Base-by-base conservation (phyloP, 257 asterid genomes). In the Eustoma russellianum region DNA sequence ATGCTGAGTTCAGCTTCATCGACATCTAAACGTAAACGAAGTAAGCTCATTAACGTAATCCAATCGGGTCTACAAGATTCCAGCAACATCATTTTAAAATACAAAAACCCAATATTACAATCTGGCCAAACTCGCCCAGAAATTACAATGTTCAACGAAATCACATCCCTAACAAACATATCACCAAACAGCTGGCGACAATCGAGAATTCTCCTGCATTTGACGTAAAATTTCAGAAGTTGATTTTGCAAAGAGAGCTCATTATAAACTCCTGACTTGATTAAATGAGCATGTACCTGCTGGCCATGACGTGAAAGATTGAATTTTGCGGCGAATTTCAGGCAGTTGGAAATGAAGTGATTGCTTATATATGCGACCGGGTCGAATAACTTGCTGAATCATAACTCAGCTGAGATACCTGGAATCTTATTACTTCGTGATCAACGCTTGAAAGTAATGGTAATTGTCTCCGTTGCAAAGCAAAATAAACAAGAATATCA, bases 11-110 rank as follows among this genome's bases (percentile, higher is more conserved):
- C 55, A 28, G 54, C 1, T 14, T 24, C 51, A 54, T 53, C 43
- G 12, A 30, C 5, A 40, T 57, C 53, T 24, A 28, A 55, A 35
- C 52, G 64, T 9, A 64, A 41, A 15, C 48, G 60, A 46, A 73
- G 58, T 71, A 68, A 53, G 15, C 66, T 69, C 16, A 49, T 18
- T 14, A 60, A 68, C 1, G 79, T 68, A 57, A 68, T 61, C 54
- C 48, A 45, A 64, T 73, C 72, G 17, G 75, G 79, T 28, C 53
- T 40, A 9, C 35, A 57, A 19, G 30, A 13, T 53, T 44, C 66
- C 65, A 43, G 46, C 69, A 73, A 11, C 74, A 73, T 64, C 53
- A 34, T 35, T 66, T 53, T 51, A 30, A 73, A 64, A 65, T 40
- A 73, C 17, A 8, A 7, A 12, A 60, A 55, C 0, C 78, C 69